phyloP scores from a whole-genome alignment of 371 early-diverging fungal species.

The Rhizopus stolonifer region DNA sequence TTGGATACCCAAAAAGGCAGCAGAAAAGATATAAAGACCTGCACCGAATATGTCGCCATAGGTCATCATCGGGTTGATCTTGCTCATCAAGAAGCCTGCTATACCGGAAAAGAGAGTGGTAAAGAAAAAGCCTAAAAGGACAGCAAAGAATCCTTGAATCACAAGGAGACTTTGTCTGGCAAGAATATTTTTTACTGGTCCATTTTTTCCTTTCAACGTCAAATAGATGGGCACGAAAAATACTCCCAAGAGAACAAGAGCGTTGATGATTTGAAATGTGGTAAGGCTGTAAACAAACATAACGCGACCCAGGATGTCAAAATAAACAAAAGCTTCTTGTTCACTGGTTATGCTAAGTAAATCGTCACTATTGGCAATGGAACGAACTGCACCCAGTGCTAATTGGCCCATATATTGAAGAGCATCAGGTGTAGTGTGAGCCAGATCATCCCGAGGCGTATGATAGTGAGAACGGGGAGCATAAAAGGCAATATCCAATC shows the following conservation, averaged over 20 bases:
- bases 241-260: slow-evolving; percentile 33
- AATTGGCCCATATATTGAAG: slow-evolving; percentile 68
- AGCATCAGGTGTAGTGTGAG: slow-evolving; percentile 46
- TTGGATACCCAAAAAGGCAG: slow-evolving; percentile 40
- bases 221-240: slow-evolving; percentile 29
- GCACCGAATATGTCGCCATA: slow-evolving; percentile 44
- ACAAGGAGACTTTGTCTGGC: slow-evolving; percentile 18
- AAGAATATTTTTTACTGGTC: slow-evolving; percentile 9
- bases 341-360: slow-evolving; percentile 21
- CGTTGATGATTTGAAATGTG: slow-evolving; percentile 39
- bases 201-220: not conserved
- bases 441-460: slow-evolving; percentile 59
- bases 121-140: slow-evolving; percentile 20
- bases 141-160: slow-evolving; percentile 32
- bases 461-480: slow-evolving; percentile 71
- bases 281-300: slow-evolving; percentile 52
- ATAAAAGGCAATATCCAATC: slow-evolving; percentile 76
- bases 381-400: slow-evolving; percentile 38
- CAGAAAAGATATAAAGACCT: slow-evolving; percentile 31
- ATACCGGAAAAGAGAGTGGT: slow-evolving; percentile 10
- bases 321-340: slow-evolving; percentile 45
- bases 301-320: slow-evolving; percentile 52
- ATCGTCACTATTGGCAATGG: slow-evolving; percentile 42
- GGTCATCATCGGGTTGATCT: slow-evolving; percentile 38
- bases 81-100: slow-evolving; percentile 17